Evolutionary conservation across 2,329 filamentous ascomycete genomes (phyloP), one percentile per base, ranked within the genome.

Genomic region (Clarireedia hainanense): DNA sequence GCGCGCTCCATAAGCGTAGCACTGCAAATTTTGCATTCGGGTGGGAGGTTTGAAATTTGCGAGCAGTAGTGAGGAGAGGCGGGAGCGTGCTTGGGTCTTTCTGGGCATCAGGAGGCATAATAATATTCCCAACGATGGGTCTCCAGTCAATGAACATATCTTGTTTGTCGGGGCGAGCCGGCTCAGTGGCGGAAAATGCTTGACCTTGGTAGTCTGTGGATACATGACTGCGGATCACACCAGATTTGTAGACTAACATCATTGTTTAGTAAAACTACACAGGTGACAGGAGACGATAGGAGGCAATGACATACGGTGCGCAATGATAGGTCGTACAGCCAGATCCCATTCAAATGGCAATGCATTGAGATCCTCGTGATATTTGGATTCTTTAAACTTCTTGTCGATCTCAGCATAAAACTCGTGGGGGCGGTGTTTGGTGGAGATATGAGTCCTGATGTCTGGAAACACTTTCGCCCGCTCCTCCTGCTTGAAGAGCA

Each of bases 81-180:
- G 70, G 66, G 53, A 71, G 67, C 4, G 66, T 59, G 27, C 63
- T 59, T 0, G 73, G 70, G 46, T 73, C 69, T 6, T 67, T 20
- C 15, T n/a, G 39, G 9, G 61, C 36, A 73, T 64, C 5, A 64
- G 58, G 1, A 0, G 67, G 65, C 26, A 68, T 63, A 0, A 58
- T 58, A 6, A 64, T 58, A 2, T 61, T 60, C 0, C 65, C 54
- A 5, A 64, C 57, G 4, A 48, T 62, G 46, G 26, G 68, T 64
- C 60, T 52, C 60, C 68, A 76, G 62, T 75, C 73, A 58, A 77
- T 71, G 67, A 74, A 78, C 17, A 78, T 61, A 56, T 78, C 74
- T 42, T 67, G 63, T 2, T 62, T 64, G 1, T 64, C 65, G 7
- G 40, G 48, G n/a, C 71, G 68, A 55, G 62, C 62, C 0, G 70